These are phyloP conservation scores for Vanrija pseudolonga DNA, from an alignment of 1,284 basidiomycete species.

Conservation along the genomic window DNA sequence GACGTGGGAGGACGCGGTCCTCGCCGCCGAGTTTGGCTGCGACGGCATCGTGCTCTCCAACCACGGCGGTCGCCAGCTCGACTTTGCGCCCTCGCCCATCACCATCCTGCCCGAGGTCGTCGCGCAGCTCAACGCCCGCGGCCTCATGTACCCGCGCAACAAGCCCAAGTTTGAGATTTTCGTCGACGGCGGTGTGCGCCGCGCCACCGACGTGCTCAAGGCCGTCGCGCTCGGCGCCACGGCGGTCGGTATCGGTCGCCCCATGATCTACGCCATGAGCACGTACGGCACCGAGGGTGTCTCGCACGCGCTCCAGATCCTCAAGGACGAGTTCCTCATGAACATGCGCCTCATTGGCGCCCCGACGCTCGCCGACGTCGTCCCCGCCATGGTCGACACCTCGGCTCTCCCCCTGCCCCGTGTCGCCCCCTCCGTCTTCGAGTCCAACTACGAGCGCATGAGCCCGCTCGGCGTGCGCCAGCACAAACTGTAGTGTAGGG, in stretches of 20 bases:
- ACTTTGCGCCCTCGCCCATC: conserved; percentile 84
- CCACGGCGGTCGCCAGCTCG: conserved; percentile 72
- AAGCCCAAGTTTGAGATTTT: conserved; percentile 73
- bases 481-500: no score
- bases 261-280: conserved; percentile 85
- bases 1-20: conserved; percentile 87
- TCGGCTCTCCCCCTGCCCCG: conserved; percentile 56
- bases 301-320: conserved; percentile 69
- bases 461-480: background rate
- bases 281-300: conserved; percentile 79
- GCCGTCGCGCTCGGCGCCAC: conserved; percentile 88
- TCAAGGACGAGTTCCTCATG: conserved; percentile 90
- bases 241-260: conserved; percentile 66
- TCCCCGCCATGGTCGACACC: conserved; percentile 83
- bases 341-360: conserved; percentile 85
- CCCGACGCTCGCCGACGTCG: conserved; percentile 68
- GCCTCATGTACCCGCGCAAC: conserved; percentile 52
- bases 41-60: conserved; percentile 70
- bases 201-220: conserved; percentile 89
- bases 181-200: conserved; percentile 85
- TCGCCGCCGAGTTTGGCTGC: conserved; percentile 77
- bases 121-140: conserved; percentile 61
- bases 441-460: conserved; percentile 57
- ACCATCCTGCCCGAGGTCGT: conserved; percentile 88
- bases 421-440: conserved; percentile 68